Evolutionary conservation across 192 early-diverging fungal genomes (phyloP), one percentile per base, ranked within the genome.

Genomic region (Rhizoclosmatium sp.): DNA sequence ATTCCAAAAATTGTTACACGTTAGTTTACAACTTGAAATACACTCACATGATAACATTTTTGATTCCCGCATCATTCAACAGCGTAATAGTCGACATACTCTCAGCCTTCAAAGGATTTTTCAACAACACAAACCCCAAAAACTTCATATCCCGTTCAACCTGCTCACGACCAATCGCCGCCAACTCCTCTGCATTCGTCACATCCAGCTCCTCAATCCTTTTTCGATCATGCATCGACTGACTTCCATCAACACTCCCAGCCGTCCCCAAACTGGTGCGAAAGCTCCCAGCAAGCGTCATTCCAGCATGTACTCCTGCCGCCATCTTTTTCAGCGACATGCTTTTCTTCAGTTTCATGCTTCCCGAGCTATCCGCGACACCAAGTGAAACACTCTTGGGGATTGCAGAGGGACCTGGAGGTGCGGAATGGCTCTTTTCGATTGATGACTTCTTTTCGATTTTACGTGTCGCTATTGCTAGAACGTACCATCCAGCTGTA

Each of bases 71-170:
- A 3, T 72, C 82, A 44, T 87, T 89, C 45, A 96, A 84, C 66
- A 86, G 83, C n/a, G 81, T 78, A 59, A 96, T 91, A 9, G 91
- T 89, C 10, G 82, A 77, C 2, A 74, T 51, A 0, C 92, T 92
- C 80, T 95, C 92, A 2, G 83, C 72, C 79, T 94, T 94, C 46
- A 95, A 81, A 80, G 86, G 89, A 84, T 96, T 96, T 64, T 92
- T 85, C 70, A 94, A 90, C 81, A 95, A 78, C 2, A 96, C 79
- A 75, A 96, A 90, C 42, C 93, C 93, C 1, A 85, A 61, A 75
- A 94, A 90, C 19, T 76, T 58, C 62, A 90, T 84, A 4, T 83
- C 87, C 4, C 76, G 14, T 77, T 96, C 95, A 47, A 95, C 75
- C 48, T 89, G 80, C 16, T 93, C 91, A 41, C 94, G 89, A n/a